Percentiles rank a stretch among this genome's conserved stretches.
Conservation (phyloP, 148 eudicot genomes). For the Rheum nobile region DNA sequence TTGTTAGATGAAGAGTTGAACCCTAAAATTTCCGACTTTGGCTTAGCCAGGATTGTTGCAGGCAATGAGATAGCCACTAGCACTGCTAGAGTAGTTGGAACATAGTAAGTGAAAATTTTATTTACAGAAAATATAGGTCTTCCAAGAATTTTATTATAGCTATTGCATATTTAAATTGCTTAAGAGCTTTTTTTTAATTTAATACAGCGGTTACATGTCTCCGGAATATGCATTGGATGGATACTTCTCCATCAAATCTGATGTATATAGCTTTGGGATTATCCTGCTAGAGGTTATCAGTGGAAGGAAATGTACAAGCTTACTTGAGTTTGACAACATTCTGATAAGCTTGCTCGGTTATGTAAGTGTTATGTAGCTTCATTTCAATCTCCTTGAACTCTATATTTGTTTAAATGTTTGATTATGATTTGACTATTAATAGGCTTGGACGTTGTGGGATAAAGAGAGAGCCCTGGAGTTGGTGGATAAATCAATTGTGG, state of each 20-base stretch:
- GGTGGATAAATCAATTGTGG: neutral
- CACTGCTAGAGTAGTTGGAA: slow-evolving; percentile 50
- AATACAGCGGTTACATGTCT: slow-evolving; percentile 14
- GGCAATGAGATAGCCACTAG: slow-evolving; percentile 34
- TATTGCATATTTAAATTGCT: neutral
- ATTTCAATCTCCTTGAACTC: neutral
- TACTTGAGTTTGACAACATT: neutral
- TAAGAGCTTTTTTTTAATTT: neutral
- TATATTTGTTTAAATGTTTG: neutral
- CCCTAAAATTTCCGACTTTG: slow-evolving; percentile 56
- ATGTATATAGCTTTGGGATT: slow-evolving; percentile 14
- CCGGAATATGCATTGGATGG: slow-evolving; percentile 12
- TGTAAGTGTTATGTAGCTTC: neutral
- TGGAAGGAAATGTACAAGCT: slow-evolving; percentile 9
- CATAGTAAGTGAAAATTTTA: slow-evolving; percentile 30
- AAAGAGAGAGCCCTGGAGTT: neutral
- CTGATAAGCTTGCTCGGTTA: slow-evolving; percentile 1
- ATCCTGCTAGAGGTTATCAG: slow-evolving; percentile 7
- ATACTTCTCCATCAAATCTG: slow-evolving; percentile 12
- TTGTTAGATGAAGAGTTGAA: slow-evolving; percentile 38
- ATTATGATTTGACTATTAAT: neutral
- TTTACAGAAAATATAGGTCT: neutral
- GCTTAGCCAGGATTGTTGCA: slow-evolving; percentile 44
- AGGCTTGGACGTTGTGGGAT: neutral
- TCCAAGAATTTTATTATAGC: too few species aligned